Evolutionary conservation across 1,139 yeast species (phyloP).

Genomic region (Candida labiduridarum): DNA sequence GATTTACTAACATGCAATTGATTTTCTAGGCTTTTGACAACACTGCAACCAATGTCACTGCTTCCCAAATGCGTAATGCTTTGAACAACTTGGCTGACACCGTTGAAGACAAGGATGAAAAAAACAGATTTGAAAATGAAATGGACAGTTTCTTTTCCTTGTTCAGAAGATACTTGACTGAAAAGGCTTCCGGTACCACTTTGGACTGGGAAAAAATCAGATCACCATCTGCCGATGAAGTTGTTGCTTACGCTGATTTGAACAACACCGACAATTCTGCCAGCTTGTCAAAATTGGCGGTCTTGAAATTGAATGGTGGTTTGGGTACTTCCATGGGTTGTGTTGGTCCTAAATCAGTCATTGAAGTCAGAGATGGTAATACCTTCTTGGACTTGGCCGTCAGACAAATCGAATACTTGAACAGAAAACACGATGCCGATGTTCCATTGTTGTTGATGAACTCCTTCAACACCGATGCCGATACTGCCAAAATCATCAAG

Average conservation of each 20-base stretch:
- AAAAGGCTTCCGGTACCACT: slow-evolving; percentile 83
- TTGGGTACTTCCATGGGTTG: slow-evolving; percentile 99
- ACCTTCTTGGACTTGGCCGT: slow-evolving; percentile 93
- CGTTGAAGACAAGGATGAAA: slow-evolving; percentile 58
- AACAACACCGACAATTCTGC: slow-evolving; percentile 33
- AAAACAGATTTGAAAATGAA: slow-evolving; percentile 76
- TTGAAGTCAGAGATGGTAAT: slow-evolving; percentile 98
- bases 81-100: slow-evolving; percentile 87
- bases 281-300: slow-evolving; percentile 85
- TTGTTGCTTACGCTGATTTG: slow-evolving; percentile 70
- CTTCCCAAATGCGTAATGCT: slow-evolving; percentile 97
- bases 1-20: not conserved
- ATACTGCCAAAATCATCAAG: slow-evolving; percentile 92
- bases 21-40: slow-evolving; percentile 77
- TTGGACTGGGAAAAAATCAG: slow-evolving; percentile 95
- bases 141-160: slow-evolving; percentile 94
- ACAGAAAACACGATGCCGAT: slow-evolving; percentile 87
- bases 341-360: slow-evolving; percentile 97
- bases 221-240: slow-evolving; percentile 87
- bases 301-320: slow-evolving; percentile 95
- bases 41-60: slow-evolving; percentile 94
- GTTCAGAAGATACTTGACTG: slow-evolving; percentile 88
- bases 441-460: slow-evolving; percentile 97
- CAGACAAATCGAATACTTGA: slow-evolving; percentile 94
- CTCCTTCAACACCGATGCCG: slow-evolving; percentile 96